These are phyloP conservation scores for Naumovozyma baii DNA, from an alignment of 805 yeast genomes.

Conservation along the genomic window DNA sequence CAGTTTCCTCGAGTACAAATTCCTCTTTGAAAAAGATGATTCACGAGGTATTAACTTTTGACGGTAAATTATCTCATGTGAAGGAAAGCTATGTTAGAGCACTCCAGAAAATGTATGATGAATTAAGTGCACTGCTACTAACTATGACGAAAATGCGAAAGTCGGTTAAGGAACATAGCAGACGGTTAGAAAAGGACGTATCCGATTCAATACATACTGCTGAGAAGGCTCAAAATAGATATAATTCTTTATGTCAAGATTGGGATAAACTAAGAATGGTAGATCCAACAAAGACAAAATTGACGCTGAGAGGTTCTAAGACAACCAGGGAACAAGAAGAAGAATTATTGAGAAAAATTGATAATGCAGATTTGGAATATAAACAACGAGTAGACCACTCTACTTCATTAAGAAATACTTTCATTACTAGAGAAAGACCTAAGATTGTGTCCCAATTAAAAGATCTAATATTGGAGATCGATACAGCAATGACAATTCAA, in stretches of 20 bases:
- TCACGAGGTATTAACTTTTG: conserved; percentile 62
- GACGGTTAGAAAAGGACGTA: conserved; percentile 75
- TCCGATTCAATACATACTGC: conserved; percentile 72
- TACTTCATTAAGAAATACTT: conserved; percentile 62
- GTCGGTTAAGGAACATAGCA: conserved; percentile 68
- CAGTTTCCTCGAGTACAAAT: conserved; percentile 12
- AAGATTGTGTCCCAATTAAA: conserved; percentile 59
- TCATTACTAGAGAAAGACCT: conserved; percentile 69
- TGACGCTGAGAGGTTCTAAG: conserved; percentile 69
- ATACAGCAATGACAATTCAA: conserved; percentile 81
- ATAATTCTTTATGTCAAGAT: conserved; percentile 74
- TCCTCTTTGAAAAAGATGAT: conserved; percentile 54
- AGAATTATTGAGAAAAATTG: conserved; percentile 71
- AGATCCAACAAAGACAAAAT: conserved; percentile 77
- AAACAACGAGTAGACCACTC: conserved; percentile 65
- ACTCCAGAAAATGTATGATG: conserved; percentile 77
- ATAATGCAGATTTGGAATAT: conserved; percentile 78
- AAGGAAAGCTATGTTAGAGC: conserved; percentile 71
- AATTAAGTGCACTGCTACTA: conserved; percentile 58
- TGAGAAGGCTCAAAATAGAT: conserved; percentile 76
- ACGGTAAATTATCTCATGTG: conserved; percentile 65
- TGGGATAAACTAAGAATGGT: conserved; percentile 70
- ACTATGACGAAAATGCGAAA: conserved; percentile 70
- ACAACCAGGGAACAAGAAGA: conserved; percentile 82
- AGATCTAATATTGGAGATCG: conserved; percentile 74